These are phyloP conservation scores for Hermanozyma aechmeae DNA, from an alignment of 805 yeast species.

Conservation along the genomic window DNA sequence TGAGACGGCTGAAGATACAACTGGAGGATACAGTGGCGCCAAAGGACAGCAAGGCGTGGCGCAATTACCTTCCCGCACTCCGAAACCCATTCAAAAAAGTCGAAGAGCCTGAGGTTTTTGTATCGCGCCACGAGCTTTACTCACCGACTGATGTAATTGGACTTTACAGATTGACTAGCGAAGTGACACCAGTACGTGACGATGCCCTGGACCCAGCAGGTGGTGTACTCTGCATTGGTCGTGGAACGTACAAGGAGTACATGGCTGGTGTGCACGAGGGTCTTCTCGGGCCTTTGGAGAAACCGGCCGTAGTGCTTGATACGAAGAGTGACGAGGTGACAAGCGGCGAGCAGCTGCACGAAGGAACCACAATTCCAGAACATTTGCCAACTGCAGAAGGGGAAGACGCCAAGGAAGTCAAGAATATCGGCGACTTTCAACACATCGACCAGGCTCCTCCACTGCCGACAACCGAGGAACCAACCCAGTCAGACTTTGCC, in stretches of 20 bases:
- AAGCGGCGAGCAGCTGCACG: slow-evolving; percentile 2
- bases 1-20: slow-evolving; percentile 38
- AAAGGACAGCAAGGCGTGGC: slow-evolving; percentile 16
- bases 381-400: slow-evolving; percentile 1
- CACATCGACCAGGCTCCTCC: no score
- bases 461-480: no score
- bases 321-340: slow-evolving; percentile 1
- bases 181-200: slow-evolving; percentile 30
- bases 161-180: slow-evolving; percentile 30
- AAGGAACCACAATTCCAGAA: not conserved
- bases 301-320: slow-evolving; percentile 15
- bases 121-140: slow-evolving; percentile 28
- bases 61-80: slow-evolving; percentile 13
- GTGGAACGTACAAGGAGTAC: slow-evolving; percentile 95
- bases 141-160: slow-evolving; percentile 46
- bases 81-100: slow-evolving; percentile 9
- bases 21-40: no score
- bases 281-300: slow-evolving; percentile 75
- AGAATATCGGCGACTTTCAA: slow-evolving; percentile 5
- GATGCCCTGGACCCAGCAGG: slow-evolving; percentile 48
- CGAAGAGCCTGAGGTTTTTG: slow-evolving; percentile 18
- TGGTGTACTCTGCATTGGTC: slow-evolving; percentile 85
- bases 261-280: slow-evolving; percentile 91
- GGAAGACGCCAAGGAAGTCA: slow-evolving; percentile 8
- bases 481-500: no score